phyloP scores from a whole-genome alignment of 768 basidiomycete genomes.

The Tricholoma terreum region DNA sequence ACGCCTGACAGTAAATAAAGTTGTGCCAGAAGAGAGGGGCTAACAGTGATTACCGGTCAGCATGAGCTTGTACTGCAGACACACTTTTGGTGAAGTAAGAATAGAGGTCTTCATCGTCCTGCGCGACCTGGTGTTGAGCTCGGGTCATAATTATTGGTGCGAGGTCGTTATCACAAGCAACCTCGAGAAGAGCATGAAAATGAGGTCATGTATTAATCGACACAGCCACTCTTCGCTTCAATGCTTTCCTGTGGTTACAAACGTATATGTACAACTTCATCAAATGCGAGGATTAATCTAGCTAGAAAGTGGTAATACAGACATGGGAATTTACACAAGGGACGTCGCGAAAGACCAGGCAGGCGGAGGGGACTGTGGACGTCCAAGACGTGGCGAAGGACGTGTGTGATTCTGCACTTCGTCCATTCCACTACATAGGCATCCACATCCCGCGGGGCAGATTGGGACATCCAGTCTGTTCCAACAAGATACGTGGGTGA shows the following conservation, averaged over 20 bases:
- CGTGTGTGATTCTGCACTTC: constrained; percentile 14
- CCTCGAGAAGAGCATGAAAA: too few relatives aligned
- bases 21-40: background rate
- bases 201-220: too few relatives aligned
- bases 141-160: background rate
- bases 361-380: constrained; percentile 10
- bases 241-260: too few relatives aligned
- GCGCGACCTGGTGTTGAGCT: background rate
- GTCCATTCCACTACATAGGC: constrained; percentile 44
- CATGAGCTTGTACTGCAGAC: constrained; percentile 32
- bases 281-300: too few relatives aligned
- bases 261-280: too few relatives aligned
- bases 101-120: constrained; percentile 21
- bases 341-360: background rate
- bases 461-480: constrained; percentile 43
- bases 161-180: background rate
- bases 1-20: background rate
- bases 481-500: constrained; percentile 68
- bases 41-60: constrained; percentile 28
- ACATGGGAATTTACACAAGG: too few relatives aligned
- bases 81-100: constrained; percentile 37
- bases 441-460: constrained; percentile 71
- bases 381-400: constrained; percentile 16
- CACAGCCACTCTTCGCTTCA: background rate
- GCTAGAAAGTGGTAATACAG: too few relatives aligned